Evolutionary conservation across 2,329 filamentous ascomycete genomes (phyloP), one percentile per base, ranked within the genome.

Genomic region (Verticillium dahliae): DNA sequence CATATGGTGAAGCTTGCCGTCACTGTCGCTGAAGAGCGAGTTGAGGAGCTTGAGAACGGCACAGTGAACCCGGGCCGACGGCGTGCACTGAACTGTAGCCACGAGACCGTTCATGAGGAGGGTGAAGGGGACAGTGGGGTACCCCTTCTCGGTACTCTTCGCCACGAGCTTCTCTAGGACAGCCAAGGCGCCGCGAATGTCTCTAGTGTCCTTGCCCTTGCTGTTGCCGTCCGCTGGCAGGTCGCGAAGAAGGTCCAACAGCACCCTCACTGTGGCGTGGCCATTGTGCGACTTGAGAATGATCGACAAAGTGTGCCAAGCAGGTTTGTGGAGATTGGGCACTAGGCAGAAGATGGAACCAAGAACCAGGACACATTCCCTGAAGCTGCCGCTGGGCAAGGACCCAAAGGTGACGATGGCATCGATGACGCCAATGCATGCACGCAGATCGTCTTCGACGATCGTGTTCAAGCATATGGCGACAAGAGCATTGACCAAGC

Each of bases 241-340:
- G 60, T 80, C 79, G 52, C 80, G 80, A 31, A 90, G 74, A 13
- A 88, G 83, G 61, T 88, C 83, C 37, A 91, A 77, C 27, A 91
- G 74, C 31, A 88, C 82, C 60, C 85, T 81, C 56, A 92, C 81
- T 1, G 88, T 87, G 39, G 84, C 84, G 65, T 90, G 87, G 22
- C 89, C 89, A 65, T 91, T 85, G 70, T 92, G 89, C 1, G 90
- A 92, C 68, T 81, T 86, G 76, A 88, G 88, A 0, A 93, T 78
- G 65, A 91, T 89, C 69, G 83, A 81, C 37, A 92, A 78, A 0
- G 87, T 88, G 63, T 85, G 84, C 89, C 90, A 92, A 3, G 89
- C 82, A 50, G 84, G 80, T 64, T 87, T 85, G 62, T 85, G 79
- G 11, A 90, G 79, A 56, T 75, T 78, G 13, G 78, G 76, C 2